Percentiles rank a stretch among this genome's conserved stretches.
phyloP scores from a whole-genome alignment of 495 filamentous ascomycete species.

The Hypoxylon cercidicola region DNA sequence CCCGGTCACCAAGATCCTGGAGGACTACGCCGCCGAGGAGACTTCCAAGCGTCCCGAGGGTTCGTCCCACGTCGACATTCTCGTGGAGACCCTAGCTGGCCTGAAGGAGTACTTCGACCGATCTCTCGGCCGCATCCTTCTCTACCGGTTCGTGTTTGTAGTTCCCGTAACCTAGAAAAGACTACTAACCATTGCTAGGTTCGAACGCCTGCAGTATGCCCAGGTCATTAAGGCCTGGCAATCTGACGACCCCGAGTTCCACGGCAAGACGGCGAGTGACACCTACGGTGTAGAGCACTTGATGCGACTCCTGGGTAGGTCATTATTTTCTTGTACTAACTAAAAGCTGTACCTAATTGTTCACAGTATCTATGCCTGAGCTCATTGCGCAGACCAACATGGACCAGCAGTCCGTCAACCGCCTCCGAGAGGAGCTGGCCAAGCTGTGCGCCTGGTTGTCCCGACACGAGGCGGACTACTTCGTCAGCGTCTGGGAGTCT shows the following conservation, averaged over 20 bases:
- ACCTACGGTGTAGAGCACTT: conserved; percentile 96
- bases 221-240: conserved; percentile 74
- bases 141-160: conserved; percentile 74
- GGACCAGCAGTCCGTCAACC: conserved; percentile 87
- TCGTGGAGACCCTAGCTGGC: conserved; percentile 87
- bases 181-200: conserved; percentile 53
- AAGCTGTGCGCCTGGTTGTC: conserved; percentile 84
- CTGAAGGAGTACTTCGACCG: conserved; percentile 92
- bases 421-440: conserved; percentile 85
- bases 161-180: neutral
- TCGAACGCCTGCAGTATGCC: conserved; percentile 87
- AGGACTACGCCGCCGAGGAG: conserved; percentile 78
- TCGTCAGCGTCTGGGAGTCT: conserved; percentile 78
- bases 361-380: conserved; percentile 85
- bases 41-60: conserved; percentile 70
- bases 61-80: conserved; percentile 78
- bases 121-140: conserved; percentile 82
- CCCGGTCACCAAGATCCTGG: conserved; percentile 79
- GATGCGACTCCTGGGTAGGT: conserved; percentile 84
- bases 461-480: conserved; percentile 76
- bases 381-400: conserved; percentile 97
- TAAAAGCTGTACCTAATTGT: conserved; percentile 30
- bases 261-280: conserved; percentile 73
- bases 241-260: conserved; percentile 62
- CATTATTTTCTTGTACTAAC: neutral